These are phyloP conservation scores for Stentor coeruleus DNA, from an alignment of 73 alveolate genomes.

Conservation along the genomic window DNA sequence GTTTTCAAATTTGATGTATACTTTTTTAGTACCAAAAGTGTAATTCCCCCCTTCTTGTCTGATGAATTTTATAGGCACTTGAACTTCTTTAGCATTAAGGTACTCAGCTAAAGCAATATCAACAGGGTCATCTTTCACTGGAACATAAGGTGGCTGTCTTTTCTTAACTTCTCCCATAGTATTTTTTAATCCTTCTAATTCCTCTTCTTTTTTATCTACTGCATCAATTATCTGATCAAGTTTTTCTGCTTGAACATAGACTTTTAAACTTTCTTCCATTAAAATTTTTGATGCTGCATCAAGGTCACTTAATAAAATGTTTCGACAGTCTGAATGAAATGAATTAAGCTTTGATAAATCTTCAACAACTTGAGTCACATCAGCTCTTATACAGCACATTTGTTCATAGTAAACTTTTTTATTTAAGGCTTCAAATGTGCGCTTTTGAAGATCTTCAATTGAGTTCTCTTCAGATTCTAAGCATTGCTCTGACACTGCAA, in stretches of 20 bases:
- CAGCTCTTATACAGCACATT: conserved; percentile 5
- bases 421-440: not conserved
- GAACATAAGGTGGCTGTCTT: not conserved
- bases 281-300: not conserved
- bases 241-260: conserved; percentile 17
- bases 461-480: not conserved
- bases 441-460: not conserved
- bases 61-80: conserved; percentile 9
- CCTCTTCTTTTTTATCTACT: conserved; percentile 1
- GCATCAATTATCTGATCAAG: conserved; percentile 3
- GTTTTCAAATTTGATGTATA: conserved; percentile 27
- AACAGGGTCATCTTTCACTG: not conserved
- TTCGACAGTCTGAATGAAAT: not conserved
- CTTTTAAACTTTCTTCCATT: not conserved
- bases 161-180: conserved; percentile 18
- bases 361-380: not conserved
- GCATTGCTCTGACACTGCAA: not conserved
- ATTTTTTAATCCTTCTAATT: not conserved
- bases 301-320: not conserved
- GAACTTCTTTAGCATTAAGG: not conserved
- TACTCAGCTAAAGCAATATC: not conserved
- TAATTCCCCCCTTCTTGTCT: conserved; percentile 26
- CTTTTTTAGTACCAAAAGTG: conserved; percentile 30
- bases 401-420: not conserved
- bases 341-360: not conserved